A percentile compares a stretch with the other conserved stretches of the same genome.
Evolutionary conservation across 139 green algal genomes (phyloP).

Genomic region (Chlamydomonas sphaeroides): DNA sequence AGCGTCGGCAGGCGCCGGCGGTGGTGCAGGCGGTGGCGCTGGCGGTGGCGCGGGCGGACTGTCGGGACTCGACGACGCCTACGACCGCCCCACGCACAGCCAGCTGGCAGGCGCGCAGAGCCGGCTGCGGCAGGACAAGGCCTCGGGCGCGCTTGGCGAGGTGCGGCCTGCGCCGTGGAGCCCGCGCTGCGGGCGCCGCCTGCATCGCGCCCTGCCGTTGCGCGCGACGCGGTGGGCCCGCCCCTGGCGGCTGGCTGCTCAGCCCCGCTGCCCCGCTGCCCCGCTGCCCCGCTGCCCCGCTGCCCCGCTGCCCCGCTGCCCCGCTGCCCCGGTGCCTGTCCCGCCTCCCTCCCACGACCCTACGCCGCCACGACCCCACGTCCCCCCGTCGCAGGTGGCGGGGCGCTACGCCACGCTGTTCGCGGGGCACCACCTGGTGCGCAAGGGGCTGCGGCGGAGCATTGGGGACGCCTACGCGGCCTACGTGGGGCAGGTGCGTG

Average conservation of each 20-base stretch:
- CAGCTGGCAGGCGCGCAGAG: conserved; percentile 5
- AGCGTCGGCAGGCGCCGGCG: neutral
- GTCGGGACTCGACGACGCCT: conserved; percentile 1
- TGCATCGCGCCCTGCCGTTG: too few species aligned
- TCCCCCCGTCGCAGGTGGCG: neutral
- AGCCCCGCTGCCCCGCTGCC: too few species aligned
- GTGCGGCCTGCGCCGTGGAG: too few species aligned
- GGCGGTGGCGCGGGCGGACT: conserved; percentile 9
- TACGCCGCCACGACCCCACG: too few species aligned
- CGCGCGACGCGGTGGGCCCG: too few species aligned
- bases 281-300: too few species aligned
- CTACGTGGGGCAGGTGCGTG: conserved; percentile 41
- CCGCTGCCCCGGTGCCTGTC: too few species aligned
- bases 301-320: too few species aligned
- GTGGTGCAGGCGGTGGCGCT: too few species aligned
- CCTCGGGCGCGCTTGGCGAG: neutral
- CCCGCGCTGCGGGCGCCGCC: too few species aligned
- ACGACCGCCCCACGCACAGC: conserved; percentile 27
- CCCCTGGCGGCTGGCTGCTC: too few species aligned
- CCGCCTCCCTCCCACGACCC: too few species aligned
- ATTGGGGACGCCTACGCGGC: conserved; percentile 47
- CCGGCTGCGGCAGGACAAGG: conserved; percentile 21
- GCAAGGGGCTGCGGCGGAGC: conserved; percentile 36
- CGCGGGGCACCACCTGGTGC: conserved; percentile 4
- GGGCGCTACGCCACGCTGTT: conserved; percentile 11